Evolutionary conservation across 306 rosid genomes (phyloP), one percentile per base, ranked within the genome.

Genomic region (Vigna hirtella): DNA sequence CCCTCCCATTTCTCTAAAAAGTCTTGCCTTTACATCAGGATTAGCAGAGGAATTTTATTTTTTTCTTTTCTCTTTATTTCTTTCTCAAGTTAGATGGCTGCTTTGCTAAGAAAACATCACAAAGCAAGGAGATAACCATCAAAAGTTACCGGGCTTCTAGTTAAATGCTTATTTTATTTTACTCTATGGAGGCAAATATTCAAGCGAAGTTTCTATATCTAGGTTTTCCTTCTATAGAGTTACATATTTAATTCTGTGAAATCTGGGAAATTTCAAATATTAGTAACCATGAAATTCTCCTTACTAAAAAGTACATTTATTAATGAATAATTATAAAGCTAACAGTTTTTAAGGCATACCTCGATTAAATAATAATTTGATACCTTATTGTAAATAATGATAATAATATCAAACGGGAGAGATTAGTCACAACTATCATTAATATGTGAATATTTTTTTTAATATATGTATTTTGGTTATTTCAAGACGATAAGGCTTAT

Each of bases 141-240:
- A 45, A 17, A 69, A 62, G 52, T 45, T 64, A 73, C 58, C 26
- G 66, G 57, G 66, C 34, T 71, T 70, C 43, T 70, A 48, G 18
- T 61, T 49, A 55, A 49, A 47, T 69, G 43, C 20, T 24, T 26
- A 24, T 16, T n/a, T 43, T 45, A 7, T 47, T 66, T 0, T 36
- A 16, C 14, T 53, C 12, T 40, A 14, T 24, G 20, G 45, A 28
- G 78, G 32, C 32, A 58, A 43, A 20, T 20, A 20, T 20, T 20
- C 20, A 20, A 20, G 20, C 1, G 20, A 20, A 20, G 20, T 20
- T 20, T 20, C 20, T 20, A 24, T 15, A 58, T 65, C 42, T 38
- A 38, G 55, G 18, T 74, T 74, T 69, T 42, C 38, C 62, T 30
- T 59, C 63, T 74, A 26, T 26, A 15, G n/a, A 58, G 47, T 74